phyloP scores from a whole-genome alignment of 192 early-diverging fungal species.

The Linnemannia zychae region DNA sequence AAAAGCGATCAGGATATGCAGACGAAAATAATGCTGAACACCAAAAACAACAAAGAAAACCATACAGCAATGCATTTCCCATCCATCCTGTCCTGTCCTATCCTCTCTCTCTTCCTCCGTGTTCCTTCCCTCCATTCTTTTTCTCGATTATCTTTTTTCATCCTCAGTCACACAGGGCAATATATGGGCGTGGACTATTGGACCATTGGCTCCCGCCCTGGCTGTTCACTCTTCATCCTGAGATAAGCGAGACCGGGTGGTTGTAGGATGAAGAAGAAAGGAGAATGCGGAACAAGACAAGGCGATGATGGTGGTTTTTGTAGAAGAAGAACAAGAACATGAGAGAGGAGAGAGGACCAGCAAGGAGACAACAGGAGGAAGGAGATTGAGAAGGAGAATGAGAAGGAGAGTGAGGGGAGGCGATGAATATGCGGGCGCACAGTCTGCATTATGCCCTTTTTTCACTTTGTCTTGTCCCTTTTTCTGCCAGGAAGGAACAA shows the following conservation, averaged over 20 bases:
- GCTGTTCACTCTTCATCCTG: not conserved
- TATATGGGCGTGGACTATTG: not conserved
- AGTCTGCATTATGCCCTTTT: conserved; percentile 7
- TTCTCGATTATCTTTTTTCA: conserved; percentile 9
- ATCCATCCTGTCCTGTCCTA: not conserved
- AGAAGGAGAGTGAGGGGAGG: not conserved
- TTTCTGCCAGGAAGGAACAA: conserved; percentile 1
- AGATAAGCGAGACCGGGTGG: not conserved
- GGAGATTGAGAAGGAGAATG: not conserved
- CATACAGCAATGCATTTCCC: conserved; percentile 1
- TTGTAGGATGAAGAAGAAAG: not conserved
- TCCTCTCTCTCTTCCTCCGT: not conserved
- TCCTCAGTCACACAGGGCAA: not conserved
- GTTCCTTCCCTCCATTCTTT: not conserved
- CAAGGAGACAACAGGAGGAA: not conserved
- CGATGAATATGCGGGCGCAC: not conserved
- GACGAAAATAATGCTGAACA: not conserved
- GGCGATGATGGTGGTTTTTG: not conserved
- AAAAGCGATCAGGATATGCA: conserved; percentile 6
- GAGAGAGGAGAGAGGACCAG: not conserved
- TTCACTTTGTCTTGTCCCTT: conserved; percentile 12
- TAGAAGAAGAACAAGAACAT: not conserved
- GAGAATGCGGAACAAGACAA: not conserved
- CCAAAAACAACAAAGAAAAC: not conserved
- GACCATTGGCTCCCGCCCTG: conserved; percentile 9